Conservation (phyloP, 192 early-diverging fungal genomes). For the Allomyces macrogynus region DNA sequence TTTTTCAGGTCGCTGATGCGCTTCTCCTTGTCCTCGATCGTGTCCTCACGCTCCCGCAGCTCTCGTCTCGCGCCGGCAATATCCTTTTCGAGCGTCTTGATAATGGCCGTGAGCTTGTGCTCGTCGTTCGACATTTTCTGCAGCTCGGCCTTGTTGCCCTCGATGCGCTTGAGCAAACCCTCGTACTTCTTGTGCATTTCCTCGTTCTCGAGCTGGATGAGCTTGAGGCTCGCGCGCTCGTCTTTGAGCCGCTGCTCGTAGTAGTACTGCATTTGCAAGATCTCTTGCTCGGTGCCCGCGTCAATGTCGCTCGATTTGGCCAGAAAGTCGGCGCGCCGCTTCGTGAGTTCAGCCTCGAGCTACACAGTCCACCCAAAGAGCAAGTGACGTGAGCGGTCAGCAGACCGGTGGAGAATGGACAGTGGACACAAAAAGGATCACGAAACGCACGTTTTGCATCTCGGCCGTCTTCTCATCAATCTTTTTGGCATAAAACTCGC, state of each 20-base stretch:
- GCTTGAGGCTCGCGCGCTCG: constrained; percentile 15
- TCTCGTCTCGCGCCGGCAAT: constrained; percentile 25
- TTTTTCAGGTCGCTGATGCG: constrained; percentile 36
- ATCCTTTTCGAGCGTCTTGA: constrained; percentile 26
- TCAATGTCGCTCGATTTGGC: constrained; percentile 17
- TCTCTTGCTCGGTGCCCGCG: constrained; percentile 18
- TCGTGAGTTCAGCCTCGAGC: constrained; percentile 1
- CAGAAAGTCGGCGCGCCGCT: constrained; percentile 1
- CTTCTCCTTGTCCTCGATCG: constrained; percentile 36
- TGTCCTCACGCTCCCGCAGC: constrained; percentile 37
- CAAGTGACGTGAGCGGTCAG: neutral
- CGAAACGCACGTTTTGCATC: constrained; percentile 12
- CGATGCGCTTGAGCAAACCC: constrained; percentile 17
- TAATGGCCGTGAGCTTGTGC: constrained; percentile 18
- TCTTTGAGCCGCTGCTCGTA: constrained; percentile 24
- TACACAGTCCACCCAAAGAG: constrained; percentile 1
- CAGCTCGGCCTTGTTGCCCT: constrained; percentile 28
- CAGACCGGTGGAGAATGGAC: neutral
- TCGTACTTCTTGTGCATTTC: constrained; percentile 20
- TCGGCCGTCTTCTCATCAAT: constrained; percentile 21
- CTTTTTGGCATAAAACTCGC: constrained; percentile 17
- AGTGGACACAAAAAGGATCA: too few species aligned
- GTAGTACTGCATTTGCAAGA: constrained; percentile 17
- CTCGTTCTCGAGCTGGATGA: constrained; percentile 22
- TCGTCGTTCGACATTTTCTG: constrained; percentile 19